A percentile compares a stretch with the other conserved stretches of the same genome.
These are phyloP conservation scores for Xylaria sp. DNA, from an alignment of 2,329 filamentous ascomycete genomes.

Conservation along the genomic window DNA sequence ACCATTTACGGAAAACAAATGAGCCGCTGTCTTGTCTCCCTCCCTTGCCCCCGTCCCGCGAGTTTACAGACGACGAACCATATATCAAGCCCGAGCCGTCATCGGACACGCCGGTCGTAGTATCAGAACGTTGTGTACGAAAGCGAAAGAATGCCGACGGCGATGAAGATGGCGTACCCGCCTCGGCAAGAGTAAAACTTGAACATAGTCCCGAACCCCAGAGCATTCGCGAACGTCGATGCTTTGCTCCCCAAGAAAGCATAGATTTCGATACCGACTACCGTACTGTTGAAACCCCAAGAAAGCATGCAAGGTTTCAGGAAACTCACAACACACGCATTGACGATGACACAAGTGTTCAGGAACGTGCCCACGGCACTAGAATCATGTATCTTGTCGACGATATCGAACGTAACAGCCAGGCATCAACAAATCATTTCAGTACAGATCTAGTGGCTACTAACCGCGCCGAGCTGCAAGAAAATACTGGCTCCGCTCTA, in stretches of 20 bases:
- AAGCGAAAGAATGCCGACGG: slow-evolving; percentile 57
- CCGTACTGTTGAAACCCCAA: slow-evolving; percentile 55
- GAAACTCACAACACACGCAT: slow-evolving; percentile 9
- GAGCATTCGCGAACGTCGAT: slow-evolving; percentile 42
- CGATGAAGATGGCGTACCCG: slow-evolving; percentile 40
- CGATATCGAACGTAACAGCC: not conserved
- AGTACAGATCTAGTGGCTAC: slow-evolving; percentile 1
- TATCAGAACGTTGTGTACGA: slow-evolving; percentile 61
- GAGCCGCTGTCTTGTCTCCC: slow-evolving; percentile 45
- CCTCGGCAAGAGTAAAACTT: slow-evolving; percentile 54
- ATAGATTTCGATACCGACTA: slow-evolving; percentile 68
- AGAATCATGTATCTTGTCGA: not conserved
- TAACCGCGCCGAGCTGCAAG: not conserved
- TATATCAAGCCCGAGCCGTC: slow-evolving; percentile 63
- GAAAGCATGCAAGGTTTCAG: slow-evolving; percentile 49
- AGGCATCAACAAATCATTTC: not conserved
- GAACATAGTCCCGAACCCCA: slow-evolving; percentile 53
- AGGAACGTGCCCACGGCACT: not conserved
- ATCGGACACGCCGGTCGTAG: slow-evolving; percentile 62
- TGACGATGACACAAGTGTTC: not conserved
- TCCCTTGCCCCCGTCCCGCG: slow-evolving; percentile 41
- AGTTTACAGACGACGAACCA: slow-evolving; percentile 5
- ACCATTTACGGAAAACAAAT: not conserved
- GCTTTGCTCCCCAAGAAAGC: slow-evolving; percentile 62
- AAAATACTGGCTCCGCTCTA: not conserved